Evolutionary conservation across 495 filamentous ascomycete genomes (phyloP).

Genomic region (Saxispiralis lemnorum): DNA sequence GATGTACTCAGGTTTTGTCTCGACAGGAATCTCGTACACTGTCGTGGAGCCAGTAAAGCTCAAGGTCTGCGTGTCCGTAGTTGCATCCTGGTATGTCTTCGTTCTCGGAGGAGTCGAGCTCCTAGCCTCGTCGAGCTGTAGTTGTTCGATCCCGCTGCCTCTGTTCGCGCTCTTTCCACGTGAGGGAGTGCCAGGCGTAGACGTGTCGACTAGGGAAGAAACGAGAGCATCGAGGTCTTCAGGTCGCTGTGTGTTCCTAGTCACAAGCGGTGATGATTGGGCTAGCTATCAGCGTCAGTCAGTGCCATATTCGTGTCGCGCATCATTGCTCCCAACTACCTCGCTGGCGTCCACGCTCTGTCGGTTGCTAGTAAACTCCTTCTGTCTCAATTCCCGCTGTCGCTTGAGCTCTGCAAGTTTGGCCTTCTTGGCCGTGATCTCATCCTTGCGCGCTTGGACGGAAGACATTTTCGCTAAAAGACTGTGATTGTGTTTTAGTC

Average conservation of each 20-base stretch:
- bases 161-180: slow-evolving; percentile 1
- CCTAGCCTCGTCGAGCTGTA: slow-evolving; percentile 43
- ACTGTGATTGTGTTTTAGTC: background rate
- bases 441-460: slow-evolving; percentile 48
- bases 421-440: slow-evolving; percentile 83
- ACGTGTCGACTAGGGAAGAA: slow-evolving; percentile 54
- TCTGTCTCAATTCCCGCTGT: slow-evolving; percentile 64
- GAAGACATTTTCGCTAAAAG: slow-evolving; percentile 5
- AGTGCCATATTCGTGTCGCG: background rate
- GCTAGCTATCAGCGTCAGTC: slow-evolving; percentile 31
- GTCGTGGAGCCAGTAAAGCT: slow-evolving; percentile 49
- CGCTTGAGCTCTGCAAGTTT: slow-evolving; percentile 91
- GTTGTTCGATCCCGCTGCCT: slow-evolving; percentile 39
- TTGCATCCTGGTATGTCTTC: slow-evolving; percentile 12
- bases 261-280: slow-evolving; percentile 7
- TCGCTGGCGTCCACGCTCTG: slow-evolving; percentile 36
- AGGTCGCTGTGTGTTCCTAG: slow-evolving; percentile 29
- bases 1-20: slow-evolving; percentile 45
- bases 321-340: background rate
- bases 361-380: slow-evolving; percentile 43
- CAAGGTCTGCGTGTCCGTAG: slow-evolving; percentile 36
- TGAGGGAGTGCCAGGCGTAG: slow-evolving; percentile 26
- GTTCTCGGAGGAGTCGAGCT: slow-evolving; percentile 13
- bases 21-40: slow-evolving; percentile 52
- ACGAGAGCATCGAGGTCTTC: slow-evolving; percentile 74